Evolutionary conservation across 2,329 filamentous ascomycete species (phyloP), one percentile per base, ranked within the genome.

Genomic region (Cercospora citrullina): DNA sequence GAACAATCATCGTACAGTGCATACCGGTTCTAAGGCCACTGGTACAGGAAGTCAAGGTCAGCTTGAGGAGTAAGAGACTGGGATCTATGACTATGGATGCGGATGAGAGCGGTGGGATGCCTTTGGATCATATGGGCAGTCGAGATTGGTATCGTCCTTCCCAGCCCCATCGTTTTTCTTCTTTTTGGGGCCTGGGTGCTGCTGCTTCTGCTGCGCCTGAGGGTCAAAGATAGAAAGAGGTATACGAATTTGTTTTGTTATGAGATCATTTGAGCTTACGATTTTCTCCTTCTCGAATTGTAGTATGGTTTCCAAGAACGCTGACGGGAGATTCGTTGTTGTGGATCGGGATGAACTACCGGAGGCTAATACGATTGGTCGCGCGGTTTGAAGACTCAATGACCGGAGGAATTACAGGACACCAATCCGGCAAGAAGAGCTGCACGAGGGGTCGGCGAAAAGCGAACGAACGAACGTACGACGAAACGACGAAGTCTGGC

Each of bases 1-100:
- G 84, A 63, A 86, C 84, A 28, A 85, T 86, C 70, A 85, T 86
- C 53, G 84, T 86, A 4, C 84, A 86, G 71, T 86, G 83, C 68
- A 82, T 86, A 2, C 84, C 84, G 2, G 81, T 86, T 16, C 72
- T 86, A 7, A 81, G 84, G 9, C 83, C 84, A 0, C 79, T 86
- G 21, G 69, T 86, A 48, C 78, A 79, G 53, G 80, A 83, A 33
- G 75, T 82, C 8, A 77, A 79, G 66, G 79, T 78, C 1, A 79
- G 80, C 0, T 66, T 82, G 30, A 79, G 78, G 2, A 81, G 78
- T 3, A 78, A 73, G 57, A 75, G 73, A 65, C 36, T 79, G 58
- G 68, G 70, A 3, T 77, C 75, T 8, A 69, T 68, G 61, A 63
- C 64, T 1, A 21, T 36, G 16, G 55, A 36, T 59, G 55, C 23